Base-by-base conservation (phyloP, 2,329 filamentous ascomycete genomes). In the Ploettnerulaceae sp. region DNA sequence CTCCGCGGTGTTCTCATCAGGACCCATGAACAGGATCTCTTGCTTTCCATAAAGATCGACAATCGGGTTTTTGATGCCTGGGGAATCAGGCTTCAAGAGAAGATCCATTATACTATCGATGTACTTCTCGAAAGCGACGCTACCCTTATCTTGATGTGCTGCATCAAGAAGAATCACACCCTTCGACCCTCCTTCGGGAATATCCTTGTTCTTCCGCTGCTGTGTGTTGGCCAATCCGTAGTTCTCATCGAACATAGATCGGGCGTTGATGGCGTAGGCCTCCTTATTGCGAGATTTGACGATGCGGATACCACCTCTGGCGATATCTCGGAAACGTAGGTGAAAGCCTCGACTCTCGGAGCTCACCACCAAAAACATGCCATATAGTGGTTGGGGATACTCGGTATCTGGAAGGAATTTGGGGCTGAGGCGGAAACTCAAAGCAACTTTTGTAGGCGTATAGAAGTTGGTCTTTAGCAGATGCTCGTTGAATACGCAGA, bases 141-240 rank as follows among this genome's bases (percentile, higher is more conserved):
- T 79, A 14, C 85, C 85, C 71, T 91, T 94, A 68, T 96, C 89
- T 69, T 98, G 93, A 69, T 96, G 89, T 65, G 90, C 84, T 53
- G 88, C 81, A 67, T 98, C 91, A 31, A 98, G 81, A 36, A 98
- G 77, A 51, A 98, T 91, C 48, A 98, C 93, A 71, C 93, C 93
- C 74, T 98, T 98, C 61, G 91, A 95, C 45, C 93, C 93, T 55
- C 93, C 93, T 71, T 98, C 93, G 2, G 93, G 93, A 42, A 98
- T 98, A 62, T 98, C 93, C 75, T 98, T 98, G 77, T 98, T 98
- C 79, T 98, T 98, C 64, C 93, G 88, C 71, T 98, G 93, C 70
- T 98, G 93, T 0, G 93, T 98, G 69, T 94, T 97, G 56, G 93
- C 91, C 51, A 98, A 79, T 54, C 93, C 94, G 70, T 98, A 98